Evolutionary conservation across 371 early-diverging fungal species (phyloP).

Genomic region (Rhizopus arrhizus): DNA sequence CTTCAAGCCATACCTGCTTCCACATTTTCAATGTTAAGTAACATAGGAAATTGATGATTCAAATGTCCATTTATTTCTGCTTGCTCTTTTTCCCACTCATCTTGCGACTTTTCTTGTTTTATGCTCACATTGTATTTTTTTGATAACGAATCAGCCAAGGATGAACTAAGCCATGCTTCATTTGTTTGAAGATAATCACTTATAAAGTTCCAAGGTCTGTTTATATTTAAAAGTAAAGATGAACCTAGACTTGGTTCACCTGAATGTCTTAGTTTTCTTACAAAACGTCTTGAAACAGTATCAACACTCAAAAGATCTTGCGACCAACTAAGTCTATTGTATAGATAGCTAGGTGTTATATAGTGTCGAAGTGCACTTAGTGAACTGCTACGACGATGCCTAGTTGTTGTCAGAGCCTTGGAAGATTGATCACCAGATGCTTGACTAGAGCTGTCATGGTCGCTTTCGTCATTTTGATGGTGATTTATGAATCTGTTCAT

Average conservation of each 20-base stretch:
- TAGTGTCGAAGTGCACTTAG: slow-evolving; percentile 11
- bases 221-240: background rate
- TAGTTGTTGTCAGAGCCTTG: background rate
- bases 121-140: background rate
- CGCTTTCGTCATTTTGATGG: background rate
- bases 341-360: slow-evolving; percentile 12
- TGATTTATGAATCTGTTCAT: slow-evolving; percentile 10
- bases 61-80: slow-evolving; percentile 39
- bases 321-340: slow-evolving; percentile 8
- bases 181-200: background rate
- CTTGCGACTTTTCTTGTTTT: background rate
- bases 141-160: background rate
- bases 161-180: background rate
- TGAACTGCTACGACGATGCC: slow-evolving; percentile 9
- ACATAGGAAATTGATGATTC: slow-evolving; percentile 53
- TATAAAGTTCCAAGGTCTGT: background rate
- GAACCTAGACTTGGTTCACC: background rate
- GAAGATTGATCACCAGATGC: background rate
- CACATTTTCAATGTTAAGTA: slow-evolving; percentile 55
- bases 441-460: background rate
- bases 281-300: background rate
- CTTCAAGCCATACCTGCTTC: slow-evolving; percentile 40
- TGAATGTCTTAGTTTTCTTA: background rate
- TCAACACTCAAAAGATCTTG: background rate
- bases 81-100: slow-evolving; percentile 22